phyloP scores from a whole-genome alignment of 129 eudicot species.

The Helianthus tuberosus region DNA sequence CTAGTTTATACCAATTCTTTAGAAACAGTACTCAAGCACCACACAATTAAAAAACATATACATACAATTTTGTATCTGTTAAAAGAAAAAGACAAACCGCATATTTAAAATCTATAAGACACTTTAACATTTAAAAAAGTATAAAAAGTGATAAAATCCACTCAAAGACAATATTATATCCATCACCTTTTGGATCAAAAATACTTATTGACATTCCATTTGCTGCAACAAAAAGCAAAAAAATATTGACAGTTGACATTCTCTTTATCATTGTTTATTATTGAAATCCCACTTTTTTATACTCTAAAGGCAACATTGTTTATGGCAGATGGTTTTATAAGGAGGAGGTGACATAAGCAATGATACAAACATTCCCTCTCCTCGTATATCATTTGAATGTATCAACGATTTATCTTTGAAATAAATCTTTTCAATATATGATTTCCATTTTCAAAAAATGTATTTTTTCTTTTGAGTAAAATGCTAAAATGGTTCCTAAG shows the following conservation, averaged over 20 bases:
- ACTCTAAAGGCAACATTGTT: neutral
- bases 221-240: slow-evolving; percentile 25
- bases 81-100: slow-evolving; percentile 19
- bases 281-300: neutral
- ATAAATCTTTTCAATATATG: neutral
- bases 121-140: neutral
- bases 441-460: no score
- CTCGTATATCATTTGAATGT: neutral
- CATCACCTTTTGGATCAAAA: slow-evolving; percentile 18
- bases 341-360: neutral
- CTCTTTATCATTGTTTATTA: slow-evolving; percentile 8
- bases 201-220: slow-evolving; percentile 31
- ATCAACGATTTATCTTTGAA: neutral
- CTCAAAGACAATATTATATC: slow-evolving; percentile 15
- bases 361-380: neutral
- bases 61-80: slow-evolving; percentile 11
- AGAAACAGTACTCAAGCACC: neutral
- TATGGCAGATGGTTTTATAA: neutral
- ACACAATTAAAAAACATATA: neutral
- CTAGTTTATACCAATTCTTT: neutral
- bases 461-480: no score
- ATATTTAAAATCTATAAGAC: neutral
- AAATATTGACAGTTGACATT: slow-evolving; percentile 24
- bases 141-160: slow-evolving; percentile 8
- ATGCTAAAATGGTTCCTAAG: no score